These are phyloP conservation scores for Orbilia ellipsospora DNA, from an alignment of 2,329 filamentous ascomycete genomes.

Conservation along the genomic window DNA sequence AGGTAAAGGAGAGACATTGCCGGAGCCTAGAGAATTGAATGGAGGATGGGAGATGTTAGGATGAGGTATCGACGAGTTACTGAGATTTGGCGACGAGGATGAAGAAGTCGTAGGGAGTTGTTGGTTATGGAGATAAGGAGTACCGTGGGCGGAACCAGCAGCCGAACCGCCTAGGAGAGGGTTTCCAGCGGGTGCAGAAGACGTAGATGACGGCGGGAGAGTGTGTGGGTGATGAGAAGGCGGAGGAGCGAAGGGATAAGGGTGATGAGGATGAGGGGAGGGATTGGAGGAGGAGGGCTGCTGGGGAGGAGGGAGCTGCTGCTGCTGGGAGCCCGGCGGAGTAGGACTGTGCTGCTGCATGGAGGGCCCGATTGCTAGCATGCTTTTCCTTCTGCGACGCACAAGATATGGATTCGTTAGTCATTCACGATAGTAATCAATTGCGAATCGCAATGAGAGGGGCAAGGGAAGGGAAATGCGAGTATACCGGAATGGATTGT, in stretches of 20 bases:
- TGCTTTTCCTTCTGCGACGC: constrained; percentile 38
- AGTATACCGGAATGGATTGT: constrained; percentile 37
- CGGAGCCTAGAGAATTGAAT: constrained; percentile 32
- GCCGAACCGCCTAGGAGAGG: constrained; percentile 23
- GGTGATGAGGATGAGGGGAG: constrained; percentile 41
- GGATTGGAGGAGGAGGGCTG: constrained; percentile 46
- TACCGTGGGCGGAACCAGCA: constrained; percentile 29
- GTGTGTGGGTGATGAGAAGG: constrained; percentile 32
- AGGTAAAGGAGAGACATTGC: constrained; percentile 45
- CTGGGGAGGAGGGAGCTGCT: not conserved
- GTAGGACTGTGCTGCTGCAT: constrained; percentile 54
- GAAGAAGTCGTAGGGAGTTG: constrained; percentile 36
- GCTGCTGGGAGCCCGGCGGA: constrained; percentile 48
- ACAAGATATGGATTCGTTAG: not conserved
- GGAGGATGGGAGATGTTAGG: constrained; percentile 33
- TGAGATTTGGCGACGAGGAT: constrained; percentile 46
- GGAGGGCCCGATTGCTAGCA: constrained; percentile 55
- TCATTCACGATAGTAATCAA: not conserved
- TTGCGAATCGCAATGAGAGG: not conserved
- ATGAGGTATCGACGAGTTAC: constrained; percentile 51
- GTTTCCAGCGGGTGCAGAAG: constrained; percentile 23
- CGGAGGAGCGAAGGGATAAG: constrained; percentile 43
- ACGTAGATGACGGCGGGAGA: constrained; percentile 27
- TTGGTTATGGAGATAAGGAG: constrained; percentile 49
- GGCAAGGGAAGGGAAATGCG: not conserved